Evolutionary conservation across 192 early-diverging fungal genomes (phyloP), one percentile per base, ranked within the genome.

Genomic region (Obelidium mucronatum): DNA sequence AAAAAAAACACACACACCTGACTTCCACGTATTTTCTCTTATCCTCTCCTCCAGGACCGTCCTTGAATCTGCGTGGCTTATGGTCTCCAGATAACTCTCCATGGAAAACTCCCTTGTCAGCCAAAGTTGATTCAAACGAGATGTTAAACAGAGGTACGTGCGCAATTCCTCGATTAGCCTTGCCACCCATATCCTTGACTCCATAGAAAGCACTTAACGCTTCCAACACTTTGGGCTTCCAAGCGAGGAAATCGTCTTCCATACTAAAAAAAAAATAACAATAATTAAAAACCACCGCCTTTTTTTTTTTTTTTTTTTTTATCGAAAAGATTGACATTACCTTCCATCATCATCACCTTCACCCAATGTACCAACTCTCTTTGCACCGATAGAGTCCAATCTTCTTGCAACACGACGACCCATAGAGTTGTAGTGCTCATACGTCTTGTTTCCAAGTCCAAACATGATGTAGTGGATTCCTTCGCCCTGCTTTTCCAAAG

Each of bases 331-430:
- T 60, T 31, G 26, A 31, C 26, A 67, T 6, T 58, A 85, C 85
- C 80, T 83, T 42, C 89, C 89, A 81, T 99, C 96, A 81, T 99
- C 98, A 85, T 99, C 98, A 67, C 98, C 98, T 81, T 97, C 96
- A 44, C 98, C 98, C 53, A 85, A 83, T 62, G 88, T 87, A 62
- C 91, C 92, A 40, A 98, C 80, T 13, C 93, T 88, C 30, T 64
- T 80, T 13, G 92, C 96, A 19, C 96, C 96, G 58, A 95, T 80
- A 31, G 82, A 79, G n/a, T 63, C 67, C 73, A 98, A 75, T 31
- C 88, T 86, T 31, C 80, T 83, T 70, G 95, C 92, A 24, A 96
- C 74, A 4, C 87, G 81, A 34, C 93, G 86, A 36, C 84, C 88
- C 48, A 97, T 92, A 74, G 91, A 89, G 80, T 98, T 96, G 83